phyloP scores from a whole-genome alignment of 352 stramenopile genomes.

The Blastocystis sp. region DNA sequence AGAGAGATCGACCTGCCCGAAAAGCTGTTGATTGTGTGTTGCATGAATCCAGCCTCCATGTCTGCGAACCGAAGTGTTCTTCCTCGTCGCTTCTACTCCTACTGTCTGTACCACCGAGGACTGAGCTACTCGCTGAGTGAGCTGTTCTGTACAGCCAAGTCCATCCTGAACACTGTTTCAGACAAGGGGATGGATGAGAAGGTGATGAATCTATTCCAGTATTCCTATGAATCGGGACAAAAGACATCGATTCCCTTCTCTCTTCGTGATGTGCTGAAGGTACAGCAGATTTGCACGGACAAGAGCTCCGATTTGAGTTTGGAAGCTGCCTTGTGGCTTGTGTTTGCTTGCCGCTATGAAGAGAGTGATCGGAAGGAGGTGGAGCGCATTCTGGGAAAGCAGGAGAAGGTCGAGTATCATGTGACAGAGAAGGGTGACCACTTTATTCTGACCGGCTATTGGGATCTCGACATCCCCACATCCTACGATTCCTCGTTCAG shows the following conservation, averaged over 20 bases:
- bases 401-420: not conserved
- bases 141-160: slow-evolving; percentile 12
- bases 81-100: slow-evolving; percentile 17
- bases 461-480: not conserved
- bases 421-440: too few species aligned
- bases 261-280: slow-evolving; percentile 4
- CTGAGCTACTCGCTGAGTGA: slow-evolving; percentile 35
- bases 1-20: not conserved
- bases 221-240: not conserved
- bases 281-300: not conserved
- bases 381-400: not conserved
- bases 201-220: not conserved
- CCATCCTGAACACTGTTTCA: slow-evolving; percentile 15
- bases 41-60: slow-evolving; percentile 57
- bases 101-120: slow-evolving; percentile 30
- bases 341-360: slow-evolving; percentile 11
- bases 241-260: not conserved
- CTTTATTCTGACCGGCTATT: too few species aligned
- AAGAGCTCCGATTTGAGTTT: not conserved
- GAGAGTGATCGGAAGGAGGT: not conserved
- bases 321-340: not conserved
- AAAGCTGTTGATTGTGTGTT: slow-evolving; percentile 38
- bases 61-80: slow-evolving; percentile 42
- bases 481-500: not conserved
- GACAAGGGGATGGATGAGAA: not conserved